Evolutionary conservation across 495 filamentous ascomycete genomes (phyloP), one percentile per base, ranked within the genome.

Genomic region (Venustampulla echinocandica): DNA sequence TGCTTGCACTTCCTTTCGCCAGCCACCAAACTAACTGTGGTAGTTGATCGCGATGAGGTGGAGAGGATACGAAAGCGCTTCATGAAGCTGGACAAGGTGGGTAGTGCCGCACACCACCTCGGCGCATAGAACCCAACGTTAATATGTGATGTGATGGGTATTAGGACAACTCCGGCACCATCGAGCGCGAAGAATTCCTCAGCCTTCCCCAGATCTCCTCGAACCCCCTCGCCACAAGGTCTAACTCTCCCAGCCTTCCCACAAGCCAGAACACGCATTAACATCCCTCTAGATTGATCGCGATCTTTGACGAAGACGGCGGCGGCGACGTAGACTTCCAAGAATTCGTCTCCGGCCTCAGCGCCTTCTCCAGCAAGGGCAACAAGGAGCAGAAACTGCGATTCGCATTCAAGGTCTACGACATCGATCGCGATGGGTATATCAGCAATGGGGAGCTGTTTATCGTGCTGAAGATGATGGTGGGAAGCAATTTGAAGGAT

Each of bases 401-500:
- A 21, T 99, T 99, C 62, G 92, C 92, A 35, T 99, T 99, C 78
- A 93, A 95, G 66, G 92, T 99, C 38, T 99, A 99, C 71, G 92
- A 99, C 64, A 97, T 99, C 55, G 92, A 99, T 69, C 83, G 92
- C 22, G 92, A 99, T 69, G 92, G 93, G 4, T 99, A 86, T 66
- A 99, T 99, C 57, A 92, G 85, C 69, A 99, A 99, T 67, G 92
- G 92, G 50, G 92, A 99, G 71, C 74, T 99, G 34, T 99, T 97
- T 64, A 96, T 99, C 61, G 92, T 99, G 59, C 73, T 99, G 53
- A 99, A 99, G 81, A 99, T 99, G 92, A 99, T 99, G 92, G 92
- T 99, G 51, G 92, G 92, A 36, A 96, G 88, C 69, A 99, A 99
- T 68, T 69, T 99, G 60, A 99, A 99, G 77, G 93, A 99, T 62